Percentiles rank a stretch among this genome's conserved stretches.
These are phyloP conservation scores for Nothomitra cinnamomea DNA, from an alignment of 2,329 filamentous ascomycete species.

Conservation along the genomic window DNA sequence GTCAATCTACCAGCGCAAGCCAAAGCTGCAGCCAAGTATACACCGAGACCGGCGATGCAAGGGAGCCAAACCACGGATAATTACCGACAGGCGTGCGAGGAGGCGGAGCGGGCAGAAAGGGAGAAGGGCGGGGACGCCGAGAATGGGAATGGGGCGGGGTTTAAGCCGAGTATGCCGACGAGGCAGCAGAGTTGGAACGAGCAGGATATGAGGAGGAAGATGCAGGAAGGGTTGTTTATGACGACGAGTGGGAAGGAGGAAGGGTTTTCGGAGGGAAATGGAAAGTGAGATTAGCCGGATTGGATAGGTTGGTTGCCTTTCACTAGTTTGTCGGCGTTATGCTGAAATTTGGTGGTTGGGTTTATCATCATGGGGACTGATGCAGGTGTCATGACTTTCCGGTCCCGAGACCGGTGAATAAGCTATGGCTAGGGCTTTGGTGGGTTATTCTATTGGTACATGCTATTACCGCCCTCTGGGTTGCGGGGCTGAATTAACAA, in stretches of 20 bases:
- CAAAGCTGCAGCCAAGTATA: neutral
- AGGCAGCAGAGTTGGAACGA: constrained; percentile 4
- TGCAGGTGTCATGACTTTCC: too few species aligned
- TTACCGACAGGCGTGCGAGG: neutral
- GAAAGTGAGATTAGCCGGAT: neutral
- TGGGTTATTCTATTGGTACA: too few species aligned
- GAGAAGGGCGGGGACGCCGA: neutral
- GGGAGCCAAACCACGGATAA: neutral
- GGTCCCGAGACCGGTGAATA: too few species aligned
- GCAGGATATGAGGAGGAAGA: constrained; percentile 1
- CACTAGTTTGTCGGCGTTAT: too few species aligned
- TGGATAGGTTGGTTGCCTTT: neutral
- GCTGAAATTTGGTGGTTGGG: too few species aligned
- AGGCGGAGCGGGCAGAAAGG: neutral
- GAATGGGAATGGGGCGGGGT: neutral
- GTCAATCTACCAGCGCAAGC: too few species aligned
- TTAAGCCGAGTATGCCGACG: neutral
- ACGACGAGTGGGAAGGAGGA: neutral
- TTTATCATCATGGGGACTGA: too few species aligned
- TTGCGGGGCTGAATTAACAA: too few species aligned
- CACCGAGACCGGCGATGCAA: neutral
- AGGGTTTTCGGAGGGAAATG: neutral
- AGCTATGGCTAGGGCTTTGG: too few species aligned
- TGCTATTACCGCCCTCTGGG: too few species aligned
- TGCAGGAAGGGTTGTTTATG: neutral